Evolutionary conservation across 345 rosid genomes (phyloP).

Genomic region (Citrus hindsii): DNA sequence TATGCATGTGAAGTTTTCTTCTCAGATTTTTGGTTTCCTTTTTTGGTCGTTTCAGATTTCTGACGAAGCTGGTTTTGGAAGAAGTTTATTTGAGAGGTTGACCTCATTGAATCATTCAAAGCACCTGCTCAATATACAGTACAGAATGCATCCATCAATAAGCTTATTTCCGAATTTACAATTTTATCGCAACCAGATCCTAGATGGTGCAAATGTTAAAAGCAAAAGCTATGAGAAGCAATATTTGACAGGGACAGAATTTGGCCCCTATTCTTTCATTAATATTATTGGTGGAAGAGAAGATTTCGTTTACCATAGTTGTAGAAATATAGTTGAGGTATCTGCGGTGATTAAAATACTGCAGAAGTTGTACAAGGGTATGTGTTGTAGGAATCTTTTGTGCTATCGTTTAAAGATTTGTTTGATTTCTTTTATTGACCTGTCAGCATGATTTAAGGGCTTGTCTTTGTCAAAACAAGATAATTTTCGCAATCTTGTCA

Average conservation of each 20-base stretch:
- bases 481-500: neutral
- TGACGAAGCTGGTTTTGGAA: constrained; percentile 37
- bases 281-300: constrained; percentile 35
- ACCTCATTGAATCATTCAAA: constrained; percentile 34
- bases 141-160: constrained; percentile 76
- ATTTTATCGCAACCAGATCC: constrained; percentile 40
- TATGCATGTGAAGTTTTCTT: neutral
- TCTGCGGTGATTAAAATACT: constrained; percentile 31
- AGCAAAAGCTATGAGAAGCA: constrained; percentile 21
- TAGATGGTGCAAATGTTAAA: constrained; percentile 47
- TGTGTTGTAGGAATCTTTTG: neutral
- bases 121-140: constrained; percentile 55
- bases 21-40: neutral
- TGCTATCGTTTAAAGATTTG: too few species aligned
- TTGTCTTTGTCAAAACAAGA: neutral
- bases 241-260: constrained; percentile 37
- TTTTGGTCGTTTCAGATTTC: constrained; percentile 26
- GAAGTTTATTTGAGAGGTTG: constrained; percentile 69
- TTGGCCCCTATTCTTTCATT: constrained; percentile 45
- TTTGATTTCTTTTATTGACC: neutral
- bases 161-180: constrained; percentile 49
- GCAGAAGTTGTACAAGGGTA: constrained; percentile 38
- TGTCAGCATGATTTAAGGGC: constrained; percentile 28
- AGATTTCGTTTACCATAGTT: constrained; percentile 16
- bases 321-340: constrained; percentile 47